Evolutionary conservation across 2,329 filamentous ascomycete genomes (phyloP).

Genomic region (Colletotrichum liaoningense): DNA sequence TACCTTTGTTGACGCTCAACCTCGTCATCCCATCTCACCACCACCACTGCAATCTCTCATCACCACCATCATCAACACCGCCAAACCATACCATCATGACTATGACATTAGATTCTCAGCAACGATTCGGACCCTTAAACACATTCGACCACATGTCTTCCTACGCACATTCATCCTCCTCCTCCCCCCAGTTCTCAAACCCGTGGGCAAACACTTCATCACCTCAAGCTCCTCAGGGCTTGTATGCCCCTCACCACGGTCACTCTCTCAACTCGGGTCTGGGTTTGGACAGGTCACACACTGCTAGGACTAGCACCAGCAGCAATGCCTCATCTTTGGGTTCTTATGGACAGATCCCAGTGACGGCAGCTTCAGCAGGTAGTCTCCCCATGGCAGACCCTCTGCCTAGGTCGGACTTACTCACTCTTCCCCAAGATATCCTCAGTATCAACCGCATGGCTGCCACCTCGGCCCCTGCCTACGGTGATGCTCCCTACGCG

Average conservation of each 20-base stretch:
- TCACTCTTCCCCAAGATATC: conserved; percentile 80
- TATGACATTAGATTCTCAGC: conserved; percentile 93
- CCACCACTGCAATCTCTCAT: conserved; percentile 38
- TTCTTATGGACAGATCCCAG: conserved; percentile 78
- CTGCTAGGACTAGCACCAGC: conserved; percentile 68
- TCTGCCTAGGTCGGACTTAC: conserved; percentile 74
- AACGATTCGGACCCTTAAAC: conserved; percentile 78
- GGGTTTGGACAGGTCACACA: conserved; percentile 64
- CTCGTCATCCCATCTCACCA: conserved; percentile 32
- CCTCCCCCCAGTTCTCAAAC: conserved; percentile 86
- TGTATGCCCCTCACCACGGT: conserved; percentile 69
- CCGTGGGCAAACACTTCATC: conserved; percentile 79
- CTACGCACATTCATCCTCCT: conserved; percentile 65
- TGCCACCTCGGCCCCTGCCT: conserved; percentile 70
- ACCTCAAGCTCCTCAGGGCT: conserved; percentile 58
- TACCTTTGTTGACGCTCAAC: conserved; percentile 36
- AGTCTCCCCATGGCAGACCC: conserved; percentile 66
- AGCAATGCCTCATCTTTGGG: conserved; percentile 71
- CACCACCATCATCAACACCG: conserved; percentile 38
- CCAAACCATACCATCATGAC: conserved; percentile 72
- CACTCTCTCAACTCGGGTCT: conserved; percentile 65
- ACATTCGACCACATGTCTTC: conserved; percentile 81
- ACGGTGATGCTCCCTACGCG: conserved; percentile 77
- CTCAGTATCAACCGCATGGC: conserved; percentile 74
- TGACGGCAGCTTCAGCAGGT: conserved; percentile 80